phyloP scores from a whole-genome alignment of 352 stramenopile species.

The Phytophthora europaea region DNA sequence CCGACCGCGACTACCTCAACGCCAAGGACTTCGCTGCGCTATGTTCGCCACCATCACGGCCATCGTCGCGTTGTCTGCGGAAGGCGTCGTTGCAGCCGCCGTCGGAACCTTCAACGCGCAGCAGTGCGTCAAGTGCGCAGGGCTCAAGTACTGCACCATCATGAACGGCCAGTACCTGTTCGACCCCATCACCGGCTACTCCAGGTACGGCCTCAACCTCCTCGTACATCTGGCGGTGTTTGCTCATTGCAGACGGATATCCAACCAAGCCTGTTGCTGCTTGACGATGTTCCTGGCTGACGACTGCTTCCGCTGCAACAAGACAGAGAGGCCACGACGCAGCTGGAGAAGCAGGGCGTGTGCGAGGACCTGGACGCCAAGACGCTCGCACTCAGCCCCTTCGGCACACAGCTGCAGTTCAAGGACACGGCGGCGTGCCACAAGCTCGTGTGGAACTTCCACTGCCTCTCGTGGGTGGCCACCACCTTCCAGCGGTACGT shows the following conservation, averaged over 20 bases:
- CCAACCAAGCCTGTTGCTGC: background rate
- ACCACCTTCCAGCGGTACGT: conserved; percentile 56
- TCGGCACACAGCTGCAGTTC: conserved; percentile 73
- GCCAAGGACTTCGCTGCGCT: conserved; percentile 6
- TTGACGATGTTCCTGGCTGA: background rate
- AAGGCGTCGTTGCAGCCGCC: background rate
- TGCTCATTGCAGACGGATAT: no score
- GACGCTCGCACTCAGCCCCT: conserved; percentile 60
- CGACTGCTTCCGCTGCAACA: background rate
- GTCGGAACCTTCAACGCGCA: conserved; percentile 53
- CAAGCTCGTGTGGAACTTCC: conserved; percentile 79
- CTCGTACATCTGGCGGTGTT: background rate
- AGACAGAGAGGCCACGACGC: conserved; percentile 55
- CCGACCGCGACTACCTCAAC: conserved; percentile 14
- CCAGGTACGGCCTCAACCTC: conserved; percentile 35
- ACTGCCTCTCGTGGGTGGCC: conserved; percentile 77
- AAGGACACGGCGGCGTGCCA: conserved; percentile 70
- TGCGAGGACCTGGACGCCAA: conserved; percentile 80
- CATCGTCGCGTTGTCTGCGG: conserved; percentile 18
- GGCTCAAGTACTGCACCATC: conserved; percentile 69
- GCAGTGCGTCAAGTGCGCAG: conserved; percentile 58
- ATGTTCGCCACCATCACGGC: conserved; percentile 2
- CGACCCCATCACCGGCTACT: conserved; percentile 75
- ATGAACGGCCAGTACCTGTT: conserved; percentile 80
- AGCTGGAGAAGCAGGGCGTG: conserved; percentile 78